Evolutionary conservation across 495 filamentous ascomycete species (phyloP).

Genomic region (Aspergillus olivimuriae): DNA sequence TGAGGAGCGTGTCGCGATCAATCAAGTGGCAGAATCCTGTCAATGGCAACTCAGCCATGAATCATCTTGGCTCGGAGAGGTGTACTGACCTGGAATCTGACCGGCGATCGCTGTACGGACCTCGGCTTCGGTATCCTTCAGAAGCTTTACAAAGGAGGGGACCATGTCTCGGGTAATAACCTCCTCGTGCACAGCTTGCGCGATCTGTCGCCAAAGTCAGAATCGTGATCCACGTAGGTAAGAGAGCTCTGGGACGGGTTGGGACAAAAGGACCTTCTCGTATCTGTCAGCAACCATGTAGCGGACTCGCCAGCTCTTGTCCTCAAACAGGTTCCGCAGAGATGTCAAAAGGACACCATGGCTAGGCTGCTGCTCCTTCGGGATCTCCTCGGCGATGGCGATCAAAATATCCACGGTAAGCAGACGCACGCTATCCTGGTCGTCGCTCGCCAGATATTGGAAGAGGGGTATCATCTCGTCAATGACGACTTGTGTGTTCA

Average conservation of each 20-base stretch:
- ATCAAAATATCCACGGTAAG: slow-evolving; percentile 96
- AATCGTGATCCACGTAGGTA: background rate
- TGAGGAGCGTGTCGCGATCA: slow-evolving; percentile 79
- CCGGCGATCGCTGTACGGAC: slow-evolving; percentile 95
- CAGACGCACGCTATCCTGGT: slow-evolving; percentile 94
- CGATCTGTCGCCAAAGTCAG: slow-evolving; percentile 56
- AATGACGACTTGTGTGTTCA: slow-evolving; percentile 83
- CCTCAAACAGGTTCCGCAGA: slow-evolving; percentile 86
- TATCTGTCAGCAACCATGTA: slow-evolving; percentile 99
- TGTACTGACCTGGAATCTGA: slow-evolving; percentile 76
- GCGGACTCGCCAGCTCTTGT: slow-evolving; percentile 97
- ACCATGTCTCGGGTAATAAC: slow-evolving; percentile 90
- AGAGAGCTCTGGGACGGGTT: slow-evolving; percentile 7
- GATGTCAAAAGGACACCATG: slow-evolving; percentile 89
- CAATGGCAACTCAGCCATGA: slow-evolving; percentile 9
- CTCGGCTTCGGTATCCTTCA: slow-evolving; percentile 96
- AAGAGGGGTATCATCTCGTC: slow-evolving; percentile 99
- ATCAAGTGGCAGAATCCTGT: slow-evolving; percentile 85
- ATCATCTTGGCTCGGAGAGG: background rate
- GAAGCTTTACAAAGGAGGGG: slow-evolving; percentile 91
- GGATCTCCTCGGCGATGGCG: slow-evolving; percentile 92
- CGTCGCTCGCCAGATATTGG: slow-evolving; percentile 90
- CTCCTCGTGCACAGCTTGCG: slow-evolving; percentile 96
- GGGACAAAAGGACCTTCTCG: slow-evolving; percentile 65
- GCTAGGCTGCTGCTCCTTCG: slow-evolving; percentile 95